Conservation (phyloP, 2,329 filamentous ascomycete genomes). For the Alternaria sp. region DNA sequence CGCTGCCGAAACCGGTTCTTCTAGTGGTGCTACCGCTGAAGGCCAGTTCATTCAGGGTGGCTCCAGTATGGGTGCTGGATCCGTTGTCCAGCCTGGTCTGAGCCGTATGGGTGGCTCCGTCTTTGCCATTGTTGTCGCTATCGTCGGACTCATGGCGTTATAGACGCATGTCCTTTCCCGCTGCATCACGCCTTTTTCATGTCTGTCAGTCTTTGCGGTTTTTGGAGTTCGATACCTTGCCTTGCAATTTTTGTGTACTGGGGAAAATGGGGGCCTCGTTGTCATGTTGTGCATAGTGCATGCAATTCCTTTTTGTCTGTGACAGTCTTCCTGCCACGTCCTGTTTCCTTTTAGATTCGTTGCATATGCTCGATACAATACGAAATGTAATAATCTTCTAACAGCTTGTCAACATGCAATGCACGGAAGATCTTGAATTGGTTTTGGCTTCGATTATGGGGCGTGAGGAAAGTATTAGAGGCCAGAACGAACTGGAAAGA, state of each 20-base stretch:
- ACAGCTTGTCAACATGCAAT: neutral
- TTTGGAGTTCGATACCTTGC: conserved; percentile 4
- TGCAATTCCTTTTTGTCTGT: neutral
- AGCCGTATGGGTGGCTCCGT: conserved; percentile 42
- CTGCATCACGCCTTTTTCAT: neutral
- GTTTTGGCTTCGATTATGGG: neutral
- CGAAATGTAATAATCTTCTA: neutral
- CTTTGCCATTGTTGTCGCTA: conserved; percentile 45
- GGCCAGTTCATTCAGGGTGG: conserved; percentile 35
- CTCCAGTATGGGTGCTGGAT: conserved; percentile 25
- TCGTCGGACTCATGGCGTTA: conserved; percentile 42
- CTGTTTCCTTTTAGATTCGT: neutral
- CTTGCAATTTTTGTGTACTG: neutral
- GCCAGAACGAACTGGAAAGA: too few species aligned
- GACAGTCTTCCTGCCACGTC: neutral
- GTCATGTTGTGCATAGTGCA: neutral
- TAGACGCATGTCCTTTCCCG: conserved; percentile 16
- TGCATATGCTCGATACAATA: neutral
- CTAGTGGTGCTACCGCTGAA: neutral
- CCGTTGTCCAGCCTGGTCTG: conserved; percentile 34
- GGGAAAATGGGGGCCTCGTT: too few species aligned
- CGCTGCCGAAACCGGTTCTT: conserved; percentile 11
- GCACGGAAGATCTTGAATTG: too few species aligned
- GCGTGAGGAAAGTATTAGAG: neutral
- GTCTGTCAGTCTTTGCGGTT: neutral